Conservation (phyloP, 768 basidiomycete genomes). For the Suillus luteus region DNA sequence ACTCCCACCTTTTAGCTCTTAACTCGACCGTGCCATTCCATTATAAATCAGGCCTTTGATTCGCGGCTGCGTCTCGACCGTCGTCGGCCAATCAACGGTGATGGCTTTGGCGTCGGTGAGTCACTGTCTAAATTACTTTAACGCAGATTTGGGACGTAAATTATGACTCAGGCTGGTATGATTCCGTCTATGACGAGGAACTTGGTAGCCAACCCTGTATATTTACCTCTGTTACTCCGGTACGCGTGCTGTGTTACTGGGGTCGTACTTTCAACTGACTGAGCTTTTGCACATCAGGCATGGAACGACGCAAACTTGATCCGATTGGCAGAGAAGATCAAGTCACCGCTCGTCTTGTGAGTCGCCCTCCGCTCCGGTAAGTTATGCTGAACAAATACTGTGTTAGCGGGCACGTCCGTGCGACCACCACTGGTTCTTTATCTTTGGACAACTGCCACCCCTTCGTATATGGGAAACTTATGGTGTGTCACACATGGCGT, state of each 20-base stretch:
- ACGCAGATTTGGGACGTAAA: constrained; percentile 7
- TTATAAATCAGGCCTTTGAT: constrained; percentile 97
- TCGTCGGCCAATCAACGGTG: constrained; percentile 88
- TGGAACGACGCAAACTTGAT: constrained; percentile 96
- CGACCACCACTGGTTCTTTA: constrained; percentile 90
- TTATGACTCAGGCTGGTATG: constrained; percentile 80
- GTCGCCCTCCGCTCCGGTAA: constrained; percentile 26
- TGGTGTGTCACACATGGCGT: constrained; percentile 52
- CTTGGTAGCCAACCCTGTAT: constrained; percentile 89
- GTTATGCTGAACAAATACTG: constrained; percentile 8
- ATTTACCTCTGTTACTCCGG: constrained; percentile 93
- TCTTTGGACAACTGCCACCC: constrained; percentile 95
- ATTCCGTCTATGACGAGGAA: constrained; percentile 80
- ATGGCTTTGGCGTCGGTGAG: constrained; percentile 94
- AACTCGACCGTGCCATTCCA: constrained; percentile 91
- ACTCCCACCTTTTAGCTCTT: constrained; percentile 55
- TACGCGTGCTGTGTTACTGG: constrained; percentile 35
- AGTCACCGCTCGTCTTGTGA: constrained; percentile 92
- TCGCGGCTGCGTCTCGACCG: constrained; percentile 83
- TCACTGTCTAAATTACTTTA: constrained; percentile 13
- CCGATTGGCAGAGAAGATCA: constrained; percentile 96
- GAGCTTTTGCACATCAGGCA: constrained; percentile 51
- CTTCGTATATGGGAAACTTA: constrained; percentile 87
- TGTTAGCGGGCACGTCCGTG: constrained; percentile 83
- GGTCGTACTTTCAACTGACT: constrained; percentile 16